Percentiles rank a stretch among this genome's conserved stretches.
These are phyloP conservation scores for Leccinellum rugosiceps DNA, from an alignment of 768 basidiomycete species.

Conservation along the genomic window DNA sequence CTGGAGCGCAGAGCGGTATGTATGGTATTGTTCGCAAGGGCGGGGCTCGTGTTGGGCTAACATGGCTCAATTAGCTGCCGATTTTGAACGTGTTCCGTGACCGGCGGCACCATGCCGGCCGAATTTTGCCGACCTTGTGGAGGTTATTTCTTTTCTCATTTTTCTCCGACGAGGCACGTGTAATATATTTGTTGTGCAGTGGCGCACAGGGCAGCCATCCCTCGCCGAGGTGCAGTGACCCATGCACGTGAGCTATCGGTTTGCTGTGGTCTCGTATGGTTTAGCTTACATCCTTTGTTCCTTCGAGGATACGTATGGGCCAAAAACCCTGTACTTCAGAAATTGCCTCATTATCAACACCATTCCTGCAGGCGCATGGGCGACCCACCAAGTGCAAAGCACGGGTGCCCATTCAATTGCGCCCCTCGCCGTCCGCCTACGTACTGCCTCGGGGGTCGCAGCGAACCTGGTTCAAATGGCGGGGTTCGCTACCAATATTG, in stretches of 20 bases:
- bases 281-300: not conserved
- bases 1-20: constrained; percentile 24
- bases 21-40: not conserved
- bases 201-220: not conserved
- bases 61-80: constrained; percentile 15
- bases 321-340: not conserved
- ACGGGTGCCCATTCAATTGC: not conserved
- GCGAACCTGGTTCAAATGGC: constrained; percentile 17
- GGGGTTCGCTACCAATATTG: constrained; percentile 17
- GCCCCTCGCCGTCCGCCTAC: not conserved
- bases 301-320: not conserved
- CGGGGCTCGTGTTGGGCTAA: not conserved
- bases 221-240: not conserved
- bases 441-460: not conserved
- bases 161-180: not conserved
- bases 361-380: not conserved
- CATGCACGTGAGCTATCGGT: not conserved
- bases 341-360: not conserved
- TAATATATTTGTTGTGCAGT: not conserved
- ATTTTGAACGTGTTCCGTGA: constrained; percentile 18
- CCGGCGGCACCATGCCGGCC: not conserved
- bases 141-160: constrained; percentile 5
- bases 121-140: not conserved
- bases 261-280: not conserved
- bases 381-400: not conserved